These are phyloP conservation scores for Aspergillus biplanus DNA, from an alignment of 495 filamentous ascomycete species.

Conservation along the genomic window DNA sequence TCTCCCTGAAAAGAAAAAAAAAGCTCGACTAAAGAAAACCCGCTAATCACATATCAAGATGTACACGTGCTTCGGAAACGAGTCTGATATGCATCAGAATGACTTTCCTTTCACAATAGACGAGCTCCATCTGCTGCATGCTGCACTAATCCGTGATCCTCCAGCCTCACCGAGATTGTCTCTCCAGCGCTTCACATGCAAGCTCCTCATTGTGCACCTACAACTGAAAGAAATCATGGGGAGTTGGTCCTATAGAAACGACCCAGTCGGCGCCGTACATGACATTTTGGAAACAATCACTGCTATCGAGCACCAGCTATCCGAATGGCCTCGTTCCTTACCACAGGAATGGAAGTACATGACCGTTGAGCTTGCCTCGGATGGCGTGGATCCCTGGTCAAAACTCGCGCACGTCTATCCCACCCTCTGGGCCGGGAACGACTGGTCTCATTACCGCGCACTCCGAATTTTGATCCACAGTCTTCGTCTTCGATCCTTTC, in stretches of 20 bases:
- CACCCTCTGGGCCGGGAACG: constrained; percentile 9
- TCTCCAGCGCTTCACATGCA: not conserved
- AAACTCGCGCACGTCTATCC: constrained; percentile 8
- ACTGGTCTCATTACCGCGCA: constrained; percentile 15
- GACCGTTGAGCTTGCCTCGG: constrained; percentile 2
- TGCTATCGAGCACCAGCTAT: constrained; percentile 5
- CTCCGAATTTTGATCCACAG: constrained; percentile 10
- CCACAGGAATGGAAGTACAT: constrained; percentile 7
- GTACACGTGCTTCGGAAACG: constrained; percentile 10
- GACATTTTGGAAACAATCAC: constrained; percentile 4
- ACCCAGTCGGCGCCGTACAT: not conserved
- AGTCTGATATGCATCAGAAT: not conserved
- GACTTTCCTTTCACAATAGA: constrained; percentile 12
- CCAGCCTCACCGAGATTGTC: not conserved
- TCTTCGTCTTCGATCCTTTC: constrained; percentile 10
- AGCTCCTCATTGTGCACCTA: constrained; percentile 9
- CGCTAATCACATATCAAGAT: not conserved
- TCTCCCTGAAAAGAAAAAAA: not conserved
- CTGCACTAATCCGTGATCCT: not conserved
- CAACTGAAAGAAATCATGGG: constrained; percentile 3
- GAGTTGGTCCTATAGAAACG: not conserved
- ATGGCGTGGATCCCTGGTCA: constrained; percentile 1
- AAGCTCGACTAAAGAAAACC: not conserved
- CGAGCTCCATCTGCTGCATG: constrained; percentile 10
- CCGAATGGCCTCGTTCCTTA: constrained; percentile 7